Conservation (phyloP, 805 yeast genomes). For the Starmerella etchellsii region DNA sequence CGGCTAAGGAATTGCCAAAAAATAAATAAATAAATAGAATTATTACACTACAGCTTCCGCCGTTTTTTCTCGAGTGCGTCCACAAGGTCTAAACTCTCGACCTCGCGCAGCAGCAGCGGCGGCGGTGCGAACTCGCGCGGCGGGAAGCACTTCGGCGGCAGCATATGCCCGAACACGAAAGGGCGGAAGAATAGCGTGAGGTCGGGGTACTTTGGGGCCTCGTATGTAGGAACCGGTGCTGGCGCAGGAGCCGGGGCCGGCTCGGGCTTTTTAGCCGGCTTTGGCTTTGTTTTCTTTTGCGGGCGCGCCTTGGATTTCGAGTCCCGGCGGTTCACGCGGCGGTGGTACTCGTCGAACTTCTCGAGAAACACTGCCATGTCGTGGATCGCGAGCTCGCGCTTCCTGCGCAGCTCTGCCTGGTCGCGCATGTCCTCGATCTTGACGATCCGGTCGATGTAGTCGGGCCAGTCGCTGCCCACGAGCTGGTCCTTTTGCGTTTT, state of each 20-base stretch:
- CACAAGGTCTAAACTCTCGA: constrained; percentile 11
- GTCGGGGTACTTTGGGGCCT: constrained; percentile 2
- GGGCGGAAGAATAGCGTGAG: constrained; percentile 12
- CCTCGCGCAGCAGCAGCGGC: constrained; percentile 5
- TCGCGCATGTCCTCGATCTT: constrained; percentile 38
- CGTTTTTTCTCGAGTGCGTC: neutral
- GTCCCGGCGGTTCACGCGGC: constrained; percentile 8
- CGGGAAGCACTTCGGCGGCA: constrained; percentile 14
- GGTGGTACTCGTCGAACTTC: constrained; percentile 12
- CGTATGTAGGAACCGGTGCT: neutral
- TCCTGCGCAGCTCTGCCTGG: constrained; percentile 37
- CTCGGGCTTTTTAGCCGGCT: neutral
- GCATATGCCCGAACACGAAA: constrained; percentile 15
- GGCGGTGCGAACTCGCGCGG: constrained; percentile 17
- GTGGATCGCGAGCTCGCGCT: constrained; percentile 39
- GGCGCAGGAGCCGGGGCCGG: neutral
- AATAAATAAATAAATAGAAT: neutral
- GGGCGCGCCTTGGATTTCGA: constrained; percentile 1
- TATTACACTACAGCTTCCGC: neutral
- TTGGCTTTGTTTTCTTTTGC: constrained; percentile 1
- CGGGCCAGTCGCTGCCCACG: constrained; percentile 37
- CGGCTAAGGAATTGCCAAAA: neutral
- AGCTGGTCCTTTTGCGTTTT: constrained; percentile 33
- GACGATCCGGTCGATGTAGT: constrained; percentile 37
- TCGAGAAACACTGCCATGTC: constrained; percentile 32